Evolutionary conservation across 176 grass and related monocot genomes (phyloP).

Genomic region (Phyllostachys edulis): DNA sequence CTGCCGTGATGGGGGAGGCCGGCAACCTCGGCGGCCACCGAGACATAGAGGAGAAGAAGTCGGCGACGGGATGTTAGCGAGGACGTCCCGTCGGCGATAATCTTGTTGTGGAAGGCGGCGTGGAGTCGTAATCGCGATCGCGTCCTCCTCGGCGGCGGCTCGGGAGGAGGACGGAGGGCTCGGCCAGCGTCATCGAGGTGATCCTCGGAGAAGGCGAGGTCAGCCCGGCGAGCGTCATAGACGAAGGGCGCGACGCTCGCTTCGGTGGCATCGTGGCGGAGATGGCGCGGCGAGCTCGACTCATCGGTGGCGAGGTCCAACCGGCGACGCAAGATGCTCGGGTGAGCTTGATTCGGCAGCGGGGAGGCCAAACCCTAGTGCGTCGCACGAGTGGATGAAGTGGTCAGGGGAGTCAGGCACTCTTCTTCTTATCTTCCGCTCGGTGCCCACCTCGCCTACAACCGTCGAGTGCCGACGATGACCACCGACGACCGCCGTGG

Average conservation of each 20-base stretch:
- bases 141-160: slow-evolving; percentile 20
- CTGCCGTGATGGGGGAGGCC: neutral
- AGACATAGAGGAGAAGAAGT: slow-evolving; percentile 82
- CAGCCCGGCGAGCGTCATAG: slow-evolving; percentile 58
- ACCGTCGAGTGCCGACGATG: no score
- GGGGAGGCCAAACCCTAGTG: no score
- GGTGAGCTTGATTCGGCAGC: no score
- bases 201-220: slow-evolving; percentile 35
- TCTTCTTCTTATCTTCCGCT: no score
- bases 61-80: slow-evolving; percentile 44
- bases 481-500: no score
- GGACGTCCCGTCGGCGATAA: slow-evolving; percentile 46
- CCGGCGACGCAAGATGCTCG: no score
- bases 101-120: slow-evolving; percentile 76
- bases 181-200: neutral
- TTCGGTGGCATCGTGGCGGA: neutral
- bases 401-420: no score
- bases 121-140: slow-evolving; percentile 48
- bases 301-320: no score
- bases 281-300: no score
- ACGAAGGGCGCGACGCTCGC: slow-evolving; percentile 27
- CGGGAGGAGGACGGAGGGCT: neutral
- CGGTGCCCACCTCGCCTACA: no score
- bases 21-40: neutral
- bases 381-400: no score